Conservation (phyloP, 345 rosid genomes). For the Abelmoschus esculentus region DNA sequence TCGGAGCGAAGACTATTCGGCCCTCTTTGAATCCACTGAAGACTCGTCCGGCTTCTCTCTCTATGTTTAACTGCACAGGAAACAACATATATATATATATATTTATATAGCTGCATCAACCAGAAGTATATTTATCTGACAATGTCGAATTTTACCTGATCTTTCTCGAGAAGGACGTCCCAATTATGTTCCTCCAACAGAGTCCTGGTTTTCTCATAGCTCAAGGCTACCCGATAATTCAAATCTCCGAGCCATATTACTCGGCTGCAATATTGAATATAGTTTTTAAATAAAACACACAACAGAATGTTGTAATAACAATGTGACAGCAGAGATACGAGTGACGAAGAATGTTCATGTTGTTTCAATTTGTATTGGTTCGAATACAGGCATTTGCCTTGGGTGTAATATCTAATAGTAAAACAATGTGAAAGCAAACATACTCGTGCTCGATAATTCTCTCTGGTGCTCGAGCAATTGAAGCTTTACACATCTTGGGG, state of each 20-base stretch:
- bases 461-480: conserved; percentile 56
- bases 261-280: conserved; percentile 37
- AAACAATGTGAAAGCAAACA: conserved; percentile 9
- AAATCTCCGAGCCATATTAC: conserved; percentile 92
- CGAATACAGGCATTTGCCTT: no score
- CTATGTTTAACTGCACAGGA: conserved; percentile 53
- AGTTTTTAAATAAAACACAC: not conserved
- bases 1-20: conserved; percentile 70
- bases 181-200: conserved; percentile 72
- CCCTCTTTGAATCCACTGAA: conserved; percentile 78
- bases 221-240: conserved; percentile 71
- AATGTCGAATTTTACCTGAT: conserved; percentile 47
- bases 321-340: no score
- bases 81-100: no score
- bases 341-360: not conserved
- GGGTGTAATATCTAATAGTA: no score
- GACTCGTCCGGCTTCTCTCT: conserved; percentile 86
- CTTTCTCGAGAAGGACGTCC: conserved; percentile 71
- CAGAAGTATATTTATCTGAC: no score
- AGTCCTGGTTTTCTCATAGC: conserved; percentile 69
- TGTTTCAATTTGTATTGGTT: no score
- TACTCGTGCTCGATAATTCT: conserved; percentile 77
- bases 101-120: no score
- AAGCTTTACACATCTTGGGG: conserved; percentile 56
- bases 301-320: not conserved